Conservation (phyloP, 2,329 filamentous ascomycete species). For the Fusarium compactum region DNA sequence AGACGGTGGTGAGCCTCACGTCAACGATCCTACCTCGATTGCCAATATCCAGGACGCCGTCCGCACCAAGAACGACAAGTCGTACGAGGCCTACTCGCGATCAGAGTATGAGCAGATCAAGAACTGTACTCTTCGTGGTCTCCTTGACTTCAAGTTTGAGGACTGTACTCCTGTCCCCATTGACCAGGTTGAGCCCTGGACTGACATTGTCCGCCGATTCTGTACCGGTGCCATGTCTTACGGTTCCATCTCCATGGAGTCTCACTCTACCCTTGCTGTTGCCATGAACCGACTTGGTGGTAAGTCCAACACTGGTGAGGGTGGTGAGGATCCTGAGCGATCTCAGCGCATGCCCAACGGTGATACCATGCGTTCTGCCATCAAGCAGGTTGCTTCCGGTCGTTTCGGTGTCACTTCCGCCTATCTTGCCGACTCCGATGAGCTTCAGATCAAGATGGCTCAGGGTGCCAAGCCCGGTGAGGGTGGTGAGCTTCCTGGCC, state of each 20-base stretch:
- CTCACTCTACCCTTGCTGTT: slow-evolving; percentile 93
- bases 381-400: slow-evolving; percentile 97
- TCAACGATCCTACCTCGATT: slow-evolving; percentile 95
- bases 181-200: slow-evolving; percentile 98
- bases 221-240: slow-evolving; percentile 99
- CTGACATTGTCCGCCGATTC: slow-evolving; percentile 95
- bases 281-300: slow-evolving; percentile 97
- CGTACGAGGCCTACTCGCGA: slow-evolving; percentile 94
- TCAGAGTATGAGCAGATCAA: slow-evolving; percentile 97
- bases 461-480: slow-evolving; percentile 98
- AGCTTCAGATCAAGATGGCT: slow-evolving; percentile 99
- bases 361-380: slow-evolving; percentile 96
- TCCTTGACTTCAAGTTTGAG: slow-evolving; percentile 97
- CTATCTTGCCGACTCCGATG: slow-evolving; percentile 94
- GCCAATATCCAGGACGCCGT: slow-evolving; percentile 98
- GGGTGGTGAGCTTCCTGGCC: slow-evolving; percentile 94
- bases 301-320: slow-evolving; percentile 98
- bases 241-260: slow-evolving; percentile 98
- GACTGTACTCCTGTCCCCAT: slow-evolving; percentile 87
- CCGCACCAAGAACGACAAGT: slow-evolving; percentile 97
- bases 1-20: slow-evolving; percentile 92
- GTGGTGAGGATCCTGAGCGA: slow-evolving; percentile 94
- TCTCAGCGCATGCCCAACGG: slow-evolving; percentile 89
- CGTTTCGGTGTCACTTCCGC: slow-evolving; percentile 96
- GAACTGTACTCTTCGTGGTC: slow-evolving; percentile 91